Evolutionary conservation across 345 rosid species (phyloP), one percentile per base, ranked within the genome.

Genomic region (Aurinia saxatilis): DNA sequence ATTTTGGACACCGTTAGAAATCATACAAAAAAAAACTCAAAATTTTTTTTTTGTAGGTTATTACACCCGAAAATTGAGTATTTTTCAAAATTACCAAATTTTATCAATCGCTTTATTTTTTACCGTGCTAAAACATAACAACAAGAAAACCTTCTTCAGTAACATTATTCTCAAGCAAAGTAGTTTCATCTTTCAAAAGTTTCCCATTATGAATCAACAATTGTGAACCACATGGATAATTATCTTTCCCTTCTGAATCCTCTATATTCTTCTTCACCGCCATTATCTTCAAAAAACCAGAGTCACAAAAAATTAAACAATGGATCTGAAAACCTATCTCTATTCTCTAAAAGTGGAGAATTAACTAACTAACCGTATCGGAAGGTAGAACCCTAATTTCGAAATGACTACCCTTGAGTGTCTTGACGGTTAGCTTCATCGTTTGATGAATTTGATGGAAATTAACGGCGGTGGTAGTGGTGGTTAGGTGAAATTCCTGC

Each of bases 231-330:
- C 96, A 93, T 2, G 99, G 99, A 51, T 89, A 93, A 76, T 84
- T 90, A 60, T 85, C 97, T 72, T 90, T 93, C 10, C 99, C 99
- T 74, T 90, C 90, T 7, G 79, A 77, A 76, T 90, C 99, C 71
- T 95, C 99, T 61, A 95, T 95, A 69, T 83, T 84, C 78, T 90
- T 95, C 85, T 95, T 95, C 75, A 95, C 99, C 44, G 90, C 91
- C 95, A 95, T 90, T 58, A 95, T 71, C 99, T 74, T 48, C 33
- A n/a, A 45, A 11, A 17, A 66, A 29, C 19, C 42, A 68, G 47
- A 68, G 50, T 42, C 21, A 27, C 31, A 27, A 4, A 2, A 21
- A 4, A 21, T 21, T 21, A 2, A 21, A 21, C 25, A 21, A 27
- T 13, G 37, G 16, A 50, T 50, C 16, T 50, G 16, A 50, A 27